Percentiles rank a stretch among this genome's conserved stretches.
Conservation (phyloP, 352 stramenopile genomes). For the Phytophthora nicotianae region DNA sequence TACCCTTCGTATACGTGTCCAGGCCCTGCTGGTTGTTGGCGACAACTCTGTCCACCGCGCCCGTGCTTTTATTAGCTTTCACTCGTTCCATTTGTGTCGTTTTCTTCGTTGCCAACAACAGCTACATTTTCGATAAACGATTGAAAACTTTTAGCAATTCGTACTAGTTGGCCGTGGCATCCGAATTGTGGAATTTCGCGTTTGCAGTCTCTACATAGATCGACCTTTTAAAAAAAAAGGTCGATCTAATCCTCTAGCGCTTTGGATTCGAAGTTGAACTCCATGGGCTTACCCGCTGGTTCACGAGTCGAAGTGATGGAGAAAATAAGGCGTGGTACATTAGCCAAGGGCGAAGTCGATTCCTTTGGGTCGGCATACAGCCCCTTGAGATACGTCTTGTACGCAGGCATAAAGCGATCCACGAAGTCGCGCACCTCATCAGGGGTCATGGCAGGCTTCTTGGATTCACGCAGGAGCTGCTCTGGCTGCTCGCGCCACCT, state of each 20-base stretch:
- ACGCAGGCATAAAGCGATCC: constrained; percentile 87
- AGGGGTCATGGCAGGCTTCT: constrained; percentile 64
- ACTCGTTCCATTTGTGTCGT: no score
- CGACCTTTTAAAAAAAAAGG: no score
- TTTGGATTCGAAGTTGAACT: constrained; percentile 60
- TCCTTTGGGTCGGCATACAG: constrained; percentile 58
- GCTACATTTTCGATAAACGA: no score
- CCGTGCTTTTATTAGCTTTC: no score
- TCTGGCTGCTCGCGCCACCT: constrained; percentile 88
- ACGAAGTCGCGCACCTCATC: constrained; percentile 85
- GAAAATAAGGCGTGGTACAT: constrained; percentile 59
- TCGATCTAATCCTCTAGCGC: constrained; percentile 28
- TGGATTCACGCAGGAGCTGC: constrained; percentile 57
- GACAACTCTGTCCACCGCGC: no score
- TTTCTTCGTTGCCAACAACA: no score
- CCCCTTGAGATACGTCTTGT: constrained; percentile 65
- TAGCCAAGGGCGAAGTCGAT: constrained; percentile 26
- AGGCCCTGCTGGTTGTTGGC: no score
- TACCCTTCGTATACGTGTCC: no score
- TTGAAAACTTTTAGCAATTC: no score
- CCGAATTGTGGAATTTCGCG: no score
- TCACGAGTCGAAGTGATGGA: constrained; percentile 56
- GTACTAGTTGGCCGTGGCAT: no score
- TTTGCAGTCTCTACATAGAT: no score
- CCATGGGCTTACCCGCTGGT: constrained; percentile 39